Percentiles rank a stretch among this genome's conserved stretches.
Conservation (phyloP, 2,329 filamentous ascomycete species). For the Diplocarpon rosae region DNA sequence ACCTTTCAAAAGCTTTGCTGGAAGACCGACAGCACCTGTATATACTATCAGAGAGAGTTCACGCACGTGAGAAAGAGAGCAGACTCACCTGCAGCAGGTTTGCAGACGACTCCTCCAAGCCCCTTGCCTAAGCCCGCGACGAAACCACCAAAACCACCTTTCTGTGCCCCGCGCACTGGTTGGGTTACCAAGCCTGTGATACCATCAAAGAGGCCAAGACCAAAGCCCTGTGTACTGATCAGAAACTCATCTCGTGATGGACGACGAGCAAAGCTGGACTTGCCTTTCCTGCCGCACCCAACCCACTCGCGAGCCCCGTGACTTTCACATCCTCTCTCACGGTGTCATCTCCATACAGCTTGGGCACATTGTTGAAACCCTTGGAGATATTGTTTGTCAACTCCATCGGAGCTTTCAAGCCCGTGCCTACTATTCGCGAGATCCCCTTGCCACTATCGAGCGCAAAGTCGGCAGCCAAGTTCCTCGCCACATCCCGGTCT, state of each 20-base stretch:
- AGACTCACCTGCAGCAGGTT: conserved; percentile 39
- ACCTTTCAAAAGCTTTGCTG: conserved; percentile 52
- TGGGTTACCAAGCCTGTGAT: conserved; percentile 50
- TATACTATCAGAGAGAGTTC: background rate
- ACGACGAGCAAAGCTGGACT: conserved; percentile 54
- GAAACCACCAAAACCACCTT: conserved; percentile 41
- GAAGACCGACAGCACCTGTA: conserved; percentile 42
- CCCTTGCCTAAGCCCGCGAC: conserved; percentile 46
- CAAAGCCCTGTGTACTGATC: conserved; percentile 53
- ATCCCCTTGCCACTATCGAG: conserved; percentile 15
- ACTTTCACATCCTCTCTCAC: conserved; percentile 24
- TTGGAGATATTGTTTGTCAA: conserved; percentile 52
- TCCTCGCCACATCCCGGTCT: conserved; percentile 7
- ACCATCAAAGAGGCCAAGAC: conserved; percentile 52
- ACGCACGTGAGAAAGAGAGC: no score
- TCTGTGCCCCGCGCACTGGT: conserved; percentile 43
- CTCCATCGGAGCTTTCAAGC: conserved; percentile 16
- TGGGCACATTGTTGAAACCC: conserved; percentile 58
- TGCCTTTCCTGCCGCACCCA: conserved; percentile 26
- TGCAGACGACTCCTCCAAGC: conserved; percentile 50
- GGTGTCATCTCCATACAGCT: conserved; percentile 57
- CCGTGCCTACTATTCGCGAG: conserved; percentile 15
- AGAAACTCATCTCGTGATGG: conserved; percentile 54
- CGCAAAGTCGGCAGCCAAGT: conserved; percentile 9
- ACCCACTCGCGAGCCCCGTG: conserved; percentile 11